phyloP scores from a whole-genome alignment of 352 stramenopile species.

The Pythium sukuiense region DNA sequence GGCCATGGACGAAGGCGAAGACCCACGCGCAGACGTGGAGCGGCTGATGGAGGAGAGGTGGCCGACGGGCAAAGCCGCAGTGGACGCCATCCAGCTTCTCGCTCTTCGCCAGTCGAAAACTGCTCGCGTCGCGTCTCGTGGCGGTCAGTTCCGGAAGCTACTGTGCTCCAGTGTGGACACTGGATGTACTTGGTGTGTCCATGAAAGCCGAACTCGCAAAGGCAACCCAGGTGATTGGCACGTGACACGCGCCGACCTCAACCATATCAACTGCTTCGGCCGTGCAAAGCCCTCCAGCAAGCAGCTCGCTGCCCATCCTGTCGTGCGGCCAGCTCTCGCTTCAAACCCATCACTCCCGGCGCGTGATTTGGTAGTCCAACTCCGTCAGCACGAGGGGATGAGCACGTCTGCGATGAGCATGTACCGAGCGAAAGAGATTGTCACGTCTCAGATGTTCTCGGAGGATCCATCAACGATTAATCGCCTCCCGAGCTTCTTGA shows the following conservation, averaged over 20 bases:
- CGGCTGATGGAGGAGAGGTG: constrained; percentile 11
- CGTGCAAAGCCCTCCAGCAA: constrained; percentile 6
- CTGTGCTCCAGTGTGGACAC: constrained; percentile 4
- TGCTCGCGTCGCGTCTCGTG: constrained; percentile 10
- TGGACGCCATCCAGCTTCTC: constrained; percentile 9
- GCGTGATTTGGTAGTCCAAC: constrained; percentile 3
- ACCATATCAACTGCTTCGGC: constrained; percentile 10
- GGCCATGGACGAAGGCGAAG: neutral
- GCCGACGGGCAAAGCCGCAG: constrained; percentile 7
- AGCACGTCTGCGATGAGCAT: constrained; percentile 1
- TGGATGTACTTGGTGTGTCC: constrained; percentile 10
- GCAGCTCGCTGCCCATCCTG: constrained; percentile 1
- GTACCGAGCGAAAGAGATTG: constrained; percentile 10
- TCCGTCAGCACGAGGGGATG: constrained; percentile 8
- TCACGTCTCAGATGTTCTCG: neutral
- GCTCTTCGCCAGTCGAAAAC: constrained; percentile 11
- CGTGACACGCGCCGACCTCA: constrained; percentile 9
- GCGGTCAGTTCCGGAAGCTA: constrained; percentile 11
- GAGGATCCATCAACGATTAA: neutral
- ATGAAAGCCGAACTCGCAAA: neutral
- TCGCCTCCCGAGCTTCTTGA: neutral
- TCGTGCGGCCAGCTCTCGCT: constrained; percentile 2
- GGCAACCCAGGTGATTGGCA: constrained; percentile 9
- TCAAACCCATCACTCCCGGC: constrained; percentile 7
- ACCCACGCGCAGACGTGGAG: neutral